Evolutionary conservation across 148 eudicot species (phyloP), one percentile per base, ranked within the genome.

Genomic region (Camellia lanceoleosa): DNA sequence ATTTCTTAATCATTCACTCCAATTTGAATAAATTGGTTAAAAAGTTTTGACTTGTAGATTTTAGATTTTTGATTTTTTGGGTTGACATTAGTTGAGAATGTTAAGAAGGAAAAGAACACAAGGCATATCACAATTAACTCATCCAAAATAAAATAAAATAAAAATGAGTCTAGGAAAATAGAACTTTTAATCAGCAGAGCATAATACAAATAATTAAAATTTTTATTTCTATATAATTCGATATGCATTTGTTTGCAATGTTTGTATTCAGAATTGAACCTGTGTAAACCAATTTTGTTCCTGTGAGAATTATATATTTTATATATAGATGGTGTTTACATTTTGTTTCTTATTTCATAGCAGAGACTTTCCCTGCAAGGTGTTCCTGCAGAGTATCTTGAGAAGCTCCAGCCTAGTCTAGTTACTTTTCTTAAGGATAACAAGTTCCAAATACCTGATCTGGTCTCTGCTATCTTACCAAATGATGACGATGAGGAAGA

Each of bases 281-380:
- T 54, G 2, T 55, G 46, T 47, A 71, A 51, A 52, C 75, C 44
- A 54, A 30, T 30, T 30, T 30, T 30, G 30, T 30, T 30, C 30
- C 30, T 0, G 30, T 30, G 30, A 30, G 30, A 30, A 30, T 30
- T 30, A 30, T 30, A 6, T 7, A 3, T 61, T n/a, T 58, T 23
- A 23, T 8, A 3, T 3, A 58, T 8, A 15, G 18, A 3, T 58
- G 18, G 3, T 10, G 18, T 8, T 6, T 58, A 15, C 58, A 43
- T 63, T 64, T 44, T 16, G 60, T 74, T 43, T 68, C 68, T 47
- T 47, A 59, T 70, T 81, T 63, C 82, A 52, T 80, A 61, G 52
- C 90, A 96, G 99, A 91, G 97, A 78, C 94, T 96, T 73, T 85
- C 86, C 15, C 60, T 62, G 44, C 77, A 77, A 78, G 95, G 95